Evolutionary conservation across 768 basidiomycete genomes (phyloP), one percentile per base, ranked within the genome.

Genomic region (Serendipita sp.): DNA sequence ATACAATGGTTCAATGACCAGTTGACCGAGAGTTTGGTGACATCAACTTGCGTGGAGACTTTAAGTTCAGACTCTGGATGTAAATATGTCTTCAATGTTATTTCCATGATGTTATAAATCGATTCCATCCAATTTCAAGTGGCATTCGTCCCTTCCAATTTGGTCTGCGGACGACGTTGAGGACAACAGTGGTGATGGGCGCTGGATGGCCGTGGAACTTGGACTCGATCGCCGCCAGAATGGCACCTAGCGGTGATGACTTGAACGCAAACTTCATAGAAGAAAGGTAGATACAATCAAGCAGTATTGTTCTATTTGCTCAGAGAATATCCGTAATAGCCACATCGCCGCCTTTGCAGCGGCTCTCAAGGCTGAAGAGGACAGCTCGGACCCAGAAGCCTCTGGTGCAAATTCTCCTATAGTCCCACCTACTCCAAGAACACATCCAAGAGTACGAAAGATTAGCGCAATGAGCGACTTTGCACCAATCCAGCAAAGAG

Each of bases 391-490:
- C 76, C 24, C 53, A 3, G 70, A 72, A 47, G 63, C 63, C 65
- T 74, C 75, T 7, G 72, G 74, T 44, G 71, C 77, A 30, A 64
- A 53, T 28, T 53, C 78, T 77, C 66, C 45, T 69, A 71, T 45
- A 68, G 68, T 60, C 67, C 73, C 70, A 56, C 47, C 51, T 24
- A 65, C 70, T 45, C 67, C 70, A 18, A 54, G 35, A 13, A 32
- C 45, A 68, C n/a, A 60, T 70, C 67, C 53, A 71, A 66, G 88
- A 16, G 80, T 90, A 28, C 80, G 83, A 71, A 92, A 90, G 74
- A 83, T 94, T 3, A 84, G 88, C 62, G 89, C 90, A 1, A 75
- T 91, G 60, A 88, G 85, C 1, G 92, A 94, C 72, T 92, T 91
- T 69, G 90, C 93, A 3, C 96, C 95, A 0, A 83, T 97, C 30